Evolutionary conservation across 2,329 filamentous ascomycete genomes (phyloP).

Genomic region (Calonectria henricotiae): DNA sequence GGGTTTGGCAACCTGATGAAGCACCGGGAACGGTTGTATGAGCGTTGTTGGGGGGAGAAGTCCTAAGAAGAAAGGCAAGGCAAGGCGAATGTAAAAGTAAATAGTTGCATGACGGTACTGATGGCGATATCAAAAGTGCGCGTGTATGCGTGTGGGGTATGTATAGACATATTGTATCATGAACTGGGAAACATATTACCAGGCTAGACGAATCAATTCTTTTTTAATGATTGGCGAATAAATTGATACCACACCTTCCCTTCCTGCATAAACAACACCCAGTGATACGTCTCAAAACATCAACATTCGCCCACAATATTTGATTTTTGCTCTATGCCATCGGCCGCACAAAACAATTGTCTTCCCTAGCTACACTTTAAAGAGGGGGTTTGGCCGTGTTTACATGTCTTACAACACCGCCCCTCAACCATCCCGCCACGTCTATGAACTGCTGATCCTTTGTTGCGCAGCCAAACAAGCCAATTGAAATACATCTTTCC

Average conservation of each 20-base stretch:
- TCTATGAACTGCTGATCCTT: slow-evolving; percentile 22
- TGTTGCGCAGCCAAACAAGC: background rate
- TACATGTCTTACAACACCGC: slow-evolving; percentile 14
- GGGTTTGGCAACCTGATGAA: slow-evolving; percentile 75
- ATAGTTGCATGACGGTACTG: slow-evolving; percentile 17
- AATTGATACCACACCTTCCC: background rate
- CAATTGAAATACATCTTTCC: slow-evolving; percentile 3
- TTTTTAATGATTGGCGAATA: slow-evolving; percentile 18
- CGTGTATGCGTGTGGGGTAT: background rate
- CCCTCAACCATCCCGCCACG: background rate
- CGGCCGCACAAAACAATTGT: slow-evolving; percentile 28
- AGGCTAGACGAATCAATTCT: slow-evolving; percentile 28
- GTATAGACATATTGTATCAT: slow-evolving; percentile 34
- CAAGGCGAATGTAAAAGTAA: slow-evolving; percentile 26
- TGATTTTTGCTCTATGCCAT: slow-evolving; percentile 44
- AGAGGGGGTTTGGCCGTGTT: slow-evolving; percentile 12
- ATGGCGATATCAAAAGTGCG: background rate
- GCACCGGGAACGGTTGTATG: slow-evolving; percentile 59
- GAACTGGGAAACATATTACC: slow-evolving; percentile 20
- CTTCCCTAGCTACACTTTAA: slow-evolving; percentile 35
- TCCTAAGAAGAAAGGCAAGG: slow-evolving; percentile 25
- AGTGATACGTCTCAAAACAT: background rate
- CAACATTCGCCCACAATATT: slow-evolving; percentile 28
- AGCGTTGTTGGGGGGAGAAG: slow-evolving; percentile 52
- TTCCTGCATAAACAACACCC: background rate